These are phyloP conservation scores for Boletellus deceptivus DNA, from an alignment of 1,284 basidiomycete genomes.

Conservation along the genomic window DNA sequence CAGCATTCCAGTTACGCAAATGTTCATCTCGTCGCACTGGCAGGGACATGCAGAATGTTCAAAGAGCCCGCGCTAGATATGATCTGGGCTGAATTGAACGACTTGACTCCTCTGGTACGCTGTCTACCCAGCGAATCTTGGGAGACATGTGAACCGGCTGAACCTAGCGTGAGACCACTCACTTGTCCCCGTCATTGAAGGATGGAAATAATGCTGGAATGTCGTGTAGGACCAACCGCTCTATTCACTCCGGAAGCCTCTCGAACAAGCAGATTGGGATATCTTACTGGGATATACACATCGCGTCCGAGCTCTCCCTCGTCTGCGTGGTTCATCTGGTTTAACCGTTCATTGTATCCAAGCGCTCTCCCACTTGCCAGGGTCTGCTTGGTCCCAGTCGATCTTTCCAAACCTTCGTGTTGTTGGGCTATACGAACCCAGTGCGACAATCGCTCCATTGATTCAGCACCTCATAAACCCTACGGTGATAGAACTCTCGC, in stretches of 20 bases:
- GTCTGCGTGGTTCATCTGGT: neutral
- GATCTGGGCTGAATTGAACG: slow-evolving; percentile 10
- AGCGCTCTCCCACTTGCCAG: neutral
- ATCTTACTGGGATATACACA: slow-evolving; percentile 2
- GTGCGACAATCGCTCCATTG: neutral
- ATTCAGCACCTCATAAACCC: neutral
- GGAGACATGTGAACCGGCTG: neutral
- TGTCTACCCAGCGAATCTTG: slow-evolving; percentile 7
- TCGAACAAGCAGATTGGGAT: slow-evolving; percentile 8
- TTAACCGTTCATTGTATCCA: neutral
- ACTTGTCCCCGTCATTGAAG: no score
- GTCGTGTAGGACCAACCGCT: neutral
- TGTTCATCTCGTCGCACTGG: slow-evolving; percentile 1
- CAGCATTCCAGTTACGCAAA: neutral
- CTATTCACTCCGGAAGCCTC: neutral
- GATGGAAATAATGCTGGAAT: no score
- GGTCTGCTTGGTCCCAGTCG: no score
- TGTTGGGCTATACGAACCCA: neutral
- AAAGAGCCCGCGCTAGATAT: slow-evolving; percentile 13
- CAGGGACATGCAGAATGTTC: slow-evolving; percentile 16
- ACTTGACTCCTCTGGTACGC: slow-evolving; percentile 13
- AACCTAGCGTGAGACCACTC: no score
- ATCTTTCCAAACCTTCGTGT: slow-evolving; percentile 1
- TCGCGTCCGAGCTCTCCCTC: neutral
- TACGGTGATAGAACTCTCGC: neutral